These are phyloP conservation scores for Heritiera fomes DNA, from an alignment of 345 rosid species.

Conservation along the genomic window DNA sequence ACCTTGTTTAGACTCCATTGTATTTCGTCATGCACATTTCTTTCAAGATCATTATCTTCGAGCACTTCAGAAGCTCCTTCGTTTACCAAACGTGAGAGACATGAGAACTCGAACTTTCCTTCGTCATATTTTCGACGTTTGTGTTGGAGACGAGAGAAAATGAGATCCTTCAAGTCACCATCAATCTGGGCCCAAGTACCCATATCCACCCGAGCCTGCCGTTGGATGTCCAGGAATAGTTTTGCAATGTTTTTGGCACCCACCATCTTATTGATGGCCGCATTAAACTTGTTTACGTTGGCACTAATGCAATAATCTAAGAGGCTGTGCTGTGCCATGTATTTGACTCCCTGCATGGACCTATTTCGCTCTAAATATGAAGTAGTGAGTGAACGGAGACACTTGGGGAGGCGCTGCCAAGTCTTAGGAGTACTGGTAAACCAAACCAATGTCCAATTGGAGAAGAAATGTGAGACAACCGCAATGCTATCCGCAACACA, in stretches of 20 bases:
- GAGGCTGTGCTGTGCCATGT: conserved; percentile 24
- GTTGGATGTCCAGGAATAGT: not conserved
- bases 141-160: conserved; percentile 8
- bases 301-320: conserved; percentile 15
- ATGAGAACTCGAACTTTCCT: not conserved
- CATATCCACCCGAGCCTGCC: not conserved
- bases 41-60: too few relatives aligned
- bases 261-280: too few relatives aligned
- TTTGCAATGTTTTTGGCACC: not conserved
- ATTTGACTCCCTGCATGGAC: not conserved
- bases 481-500: conserved; percentile 23
- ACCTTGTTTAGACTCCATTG: conserved; percentile 9
- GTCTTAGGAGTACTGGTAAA: not conserved
- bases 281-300: too few relatives aligned
- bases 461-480: conserved; percentile 2
- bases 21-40: not conserved
- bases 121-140: not conserved
- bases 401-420: not conserved
- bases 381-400: not conserved
- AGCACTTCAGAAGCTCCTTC: not conserved
- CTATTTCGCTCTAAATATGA: not conserved
- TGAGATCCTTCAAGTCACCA: not conserved
- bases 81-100: not conserved
- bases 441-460: conserved; percentile 17
- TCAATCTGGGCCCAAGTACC: not conserved